These are phyloP conservation scores for Psilocybe mexicana DNA, from an alignment of 1,284 basidiomycete species.

Conservation along the genomic window DNA sequence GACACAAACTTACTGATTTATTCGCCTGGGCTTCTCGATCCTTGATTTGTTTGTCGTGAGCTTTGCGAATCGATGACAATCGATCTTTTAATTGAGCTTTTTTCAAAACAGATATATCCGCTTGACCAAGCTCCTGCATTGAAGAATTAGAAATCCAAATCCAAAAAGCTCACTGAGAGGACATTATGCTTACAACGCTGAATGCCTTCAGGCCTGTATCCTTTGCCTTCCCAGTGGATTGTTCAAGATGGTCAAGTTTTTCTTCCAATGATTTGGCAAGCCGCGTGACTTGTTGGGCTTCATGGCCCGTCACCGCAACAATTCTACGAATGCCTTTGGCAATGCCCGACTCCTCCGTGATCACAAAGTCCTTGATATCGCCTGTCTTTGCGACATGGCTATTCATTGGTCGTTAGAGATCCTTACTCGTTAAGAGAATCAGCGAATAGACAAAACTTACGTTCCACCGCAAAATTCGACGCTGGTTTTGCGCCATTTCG, in stretches of 20 bases:
- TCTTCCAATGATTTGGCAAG: constrained; percentile 67
- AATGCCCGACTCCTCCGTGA: constrained; percentile 95
- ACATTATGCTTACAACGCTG: constrained; percentile 58
- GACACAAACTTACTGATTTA: constrained; percentile 63
- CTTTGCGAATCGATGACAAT: constrained; percentile 73
- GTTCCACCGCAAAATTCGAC: constrained; percentile 99
- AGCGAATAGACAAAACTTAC: constrained; percentile 47
- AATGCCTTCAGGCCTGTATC: constrained; percentile 85
- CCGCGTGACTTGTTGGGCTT: constrained; percentile 82
- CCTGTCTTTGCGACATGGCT: constrained; percentile 94
- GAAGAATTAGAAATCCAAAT: neutral
- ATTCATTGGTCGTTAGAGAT: neutral
- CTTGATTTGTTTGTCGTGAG: constrained; percentile 85
- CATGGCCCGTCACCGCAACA: constrained; percentile 92
- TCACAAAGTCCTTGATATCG: constrained; percentile 94
- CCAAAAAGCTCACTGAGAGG: neutral
- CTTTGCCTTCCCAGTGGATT: constrained; percentile 75
- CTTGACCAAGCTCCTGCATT: constrained; percentile 82
- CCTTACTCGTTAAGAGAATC: neutral
- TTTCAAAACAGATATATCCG: constrained; percentile 84
- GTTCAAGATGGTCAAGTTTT: constrained; percentile 68
- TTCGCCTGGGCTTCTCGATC: constrained; percentile 78
- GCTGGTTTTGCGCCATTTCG: constrained; percentile 88
- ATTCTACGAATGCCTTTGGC: constrained; percentile 97
- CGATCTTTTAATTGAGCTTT: constrained; percentile 84